Conservation (phyloP, 2,329 filamentous ascomycete genomes). For the Aspergillus sp. region DNA sequence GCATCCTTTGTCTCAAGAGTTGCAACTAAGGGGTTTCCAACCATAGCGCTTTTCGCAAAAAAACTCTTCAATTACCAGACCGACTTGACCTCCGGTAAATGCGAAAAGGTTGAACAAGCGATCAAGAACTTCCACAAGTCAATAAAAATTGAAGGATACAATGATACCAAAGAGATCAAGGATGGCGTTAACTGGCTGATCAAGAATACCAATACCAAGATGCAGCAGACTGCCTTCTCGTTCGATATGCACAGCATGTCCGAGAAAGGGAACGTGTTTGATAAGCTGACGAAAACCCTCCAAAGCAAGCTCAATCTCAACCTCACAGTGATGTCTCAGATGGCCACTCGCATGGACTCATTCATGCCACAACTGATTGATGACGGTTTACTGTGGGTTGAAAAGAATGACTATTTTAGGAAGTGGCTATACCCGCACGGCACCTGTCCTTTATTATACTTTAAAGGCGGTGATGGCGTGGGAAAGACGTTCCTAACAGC, state of each 20-base stretch:
- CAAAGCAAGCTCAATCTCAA: neutral
- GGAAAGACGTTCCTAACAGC: neutral
- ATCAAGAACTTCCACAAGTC: neutral
- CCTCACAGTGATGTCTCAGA: neutral
- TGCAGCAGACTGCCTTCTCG: neutral
- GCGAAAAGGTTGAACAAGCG: neutral
- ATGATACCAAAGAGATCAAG: neutral
- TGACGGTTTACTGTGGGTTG: neutral
- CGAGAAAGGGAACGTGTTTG: neutral
- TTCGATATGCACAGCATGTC: neutral
- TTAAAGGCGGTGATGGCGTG: neutral
- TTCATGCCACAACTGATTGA: neutral
- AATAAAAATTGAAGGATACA: neutral
- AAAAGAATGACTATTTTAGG: neutral
- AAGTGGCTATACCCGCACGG: neutral
- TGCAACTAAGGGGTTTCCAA: too few relatives aligned
- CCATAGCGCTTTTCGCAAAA: neutral
- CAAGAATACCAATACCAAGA: slow-evolving; percentile 1
- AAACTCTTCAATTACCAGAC: neutral
- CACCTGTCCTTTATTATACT: neutral
- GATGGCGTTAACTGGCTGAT: neutral
- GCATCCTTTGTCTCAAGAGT: neutral
- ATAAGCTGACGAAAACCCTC: neutral
- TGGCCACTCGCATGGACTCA: neutral
- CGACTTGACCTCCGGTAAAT: neutral